These are phyloP conservation scores for Cynara cardunculus DNA, from an alignment of 129 eudicot species.

Conservation along the genomic window DNA sequence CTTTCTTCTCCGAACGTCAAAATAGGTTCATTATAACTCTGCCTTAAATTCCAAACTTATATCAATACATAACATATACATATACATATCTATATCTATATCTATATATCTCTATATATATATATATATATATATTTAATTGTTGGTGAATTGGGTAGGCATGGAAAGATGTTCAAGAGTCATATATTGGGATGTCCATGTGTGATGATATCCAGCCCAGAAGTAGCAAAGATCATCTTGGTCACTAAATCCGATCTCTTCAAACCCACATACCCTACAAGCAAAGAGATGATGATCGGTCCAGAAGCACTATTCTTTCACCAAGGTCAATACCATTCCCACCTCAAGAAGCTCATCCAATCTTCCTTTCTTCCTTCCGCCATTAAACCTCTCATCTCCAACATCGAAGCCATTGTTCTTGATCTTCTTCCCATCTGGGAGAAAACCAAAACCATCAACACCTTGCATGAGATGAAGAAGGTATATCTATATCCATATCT, in stretches of 20 bases:
- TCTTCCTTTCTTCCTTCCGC: conserved; percentile 57
- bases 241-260: conserved; percentile 74
- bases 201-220: conserved; percentile 95
- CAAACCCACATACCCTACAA: conserved; percentile 85
- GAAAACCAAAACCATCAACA: conserved; percentile 29
- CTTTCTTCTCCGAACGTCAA: conserved; percentile 66
- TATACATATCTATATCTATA: too few species aligned
- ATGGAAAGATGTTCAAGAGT: conserved; percentile 76
- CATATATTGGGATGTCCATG: conserved; percentile 92
- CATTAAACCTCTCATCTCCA: conserved; percentile 32
- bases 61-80: too few species aligned
- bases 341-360: conserved; percentile 61
- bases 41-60: too few species aligned
- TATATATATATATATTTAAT: too few species aligned
- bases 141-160: conserved; percentile 43
- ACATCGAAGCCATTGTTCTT: conserved; percentile 51
- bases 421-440: conserved; percentile 46
- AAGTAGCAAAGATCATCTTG: conserved; percentile 58
- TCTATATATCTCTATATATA: too few species aligned
- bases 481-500: conserved; percentile 18
- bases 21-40: conserved; percentile 31
- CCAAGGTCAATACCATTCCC: conserved; percentile 74
- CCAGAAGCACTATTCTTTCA: conserved; percentile 78
- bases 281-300: conserved; percentile 78
- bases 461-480: conserved; percentile 82